Evolutionary conservation across 345 rosid species (phyloP), one percentile per base, ranked within the genome.

Genomic region (Eucalyptus pauciflora): DNA sequence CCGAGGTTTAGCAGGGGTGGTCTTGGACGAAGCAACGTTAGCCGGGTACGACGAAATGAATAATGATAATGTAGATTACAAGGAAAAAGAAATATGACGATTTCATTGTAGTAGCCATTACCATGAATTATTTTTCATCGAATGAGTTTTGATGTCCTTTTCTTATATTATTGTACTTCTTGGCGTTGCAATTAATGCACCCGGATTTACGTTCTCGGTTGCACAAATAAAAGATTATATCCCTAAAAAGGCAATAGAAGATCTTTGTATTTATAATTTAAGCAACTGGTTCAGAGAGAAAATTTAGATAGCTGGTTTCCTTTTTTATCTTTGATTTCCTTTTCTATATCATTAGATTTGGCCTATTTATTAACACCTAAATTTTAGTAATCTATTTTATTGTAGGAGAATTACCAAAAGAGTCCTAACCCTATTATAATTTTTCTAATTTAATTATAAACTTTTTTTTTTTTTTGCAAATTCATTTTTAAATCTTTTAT

Each of bases 341-440:
- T 60, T 60, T 60, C 27, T 5, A 0, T 27, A 60, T 27, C 13
- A 0, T 25, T 7, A 12, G 1, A 56, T 22, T 56, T 56, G 12
- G 62, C 12, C 2, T 56, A 56, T 22, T 56, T 24, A 56, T 2
- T 4, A 12, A 24, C 29, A 56, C 6, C 1, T 9, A 56, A 56
- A 56, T 56, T 20, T 56, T 56, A 27, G 11, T 9, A 8, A 56
- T 56, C 11, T 2, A 56, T 56, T 8, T 52, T 52, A 52, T 52
- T 7, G 10, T 0, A 0, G 0, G 24, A 52, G 10, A 18, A 18
- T 52, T 52, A 52, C 2, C 2, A 52, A 52, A 52, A 52, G 0
- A 18, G 10, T 18, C 10, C 0, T 52, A 18, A 7, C 3, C 0
- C 2, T 52, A 52, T 52, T 52, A 8, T 52, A 18, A 52, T 52